Evolutionary conservation across 1,139 yeast genomes (phyloP).

Genomic region (Yarrowia galli): DNA sequence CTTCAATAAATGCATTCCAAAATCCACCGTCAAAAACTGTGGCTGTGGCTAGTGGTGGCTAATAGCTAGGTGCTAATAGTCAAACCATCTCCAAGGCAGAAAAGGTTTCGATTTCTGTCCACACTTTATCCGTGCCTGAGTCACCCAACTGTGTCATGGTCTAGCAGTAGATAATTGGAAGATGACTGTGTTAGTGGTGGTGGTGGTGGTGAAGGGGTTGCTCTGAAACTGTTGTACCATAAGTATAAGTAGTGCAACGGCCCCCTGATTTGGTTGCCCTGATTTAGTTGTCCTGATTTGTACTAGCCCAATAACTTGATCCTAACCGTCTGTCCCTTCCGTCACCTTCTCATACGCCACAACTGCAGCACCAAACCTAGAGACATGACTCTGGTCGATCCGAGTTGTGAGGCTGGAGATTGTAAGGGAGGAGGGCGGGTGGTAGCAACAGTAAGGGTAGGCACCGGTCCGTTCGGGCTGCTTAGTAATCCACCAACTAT

Average conservation of each 20-base stretch:
- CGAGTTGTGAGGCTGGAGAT: not conserved
- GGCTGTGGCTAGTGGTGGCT: conserved; percentile 36
- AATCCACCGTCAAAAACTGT: not conserved
- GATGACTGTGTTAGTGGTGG: conserved; percentile 13
- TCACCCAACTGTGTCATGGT: not conserved
- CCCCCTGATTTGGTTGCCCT: too few species aligned
- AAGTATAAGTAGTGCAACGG: too few species aligned
- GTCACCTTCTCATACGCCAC: not conserved
- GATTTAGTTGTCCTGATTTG: too few species aligned
- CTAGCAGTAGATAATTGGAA: not conserved
- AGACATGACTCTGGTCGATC: conserved; percentile 30
- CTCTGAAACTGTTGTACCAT: too few species aligned
- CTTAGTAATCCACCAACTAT: not conserved
- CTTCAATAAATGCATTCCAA: too few species aligned
- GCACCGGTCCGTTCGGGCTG: not conserved
- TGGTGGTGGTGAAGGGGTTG: not conserved
- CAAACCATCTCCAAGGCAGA: conserved; percentile 17
- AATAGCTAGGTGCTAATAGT: not conserved
- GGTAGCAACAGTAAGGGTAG: too few species aligned
- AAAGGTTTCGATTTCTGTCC: conserved; percentile 3
- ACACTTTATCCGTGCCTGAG: conserved; percentile 5
- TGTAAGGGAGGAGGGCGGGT: not conserved
- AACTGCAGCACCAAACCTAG: conserved; percentile 1
- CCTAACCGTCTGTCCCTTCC: too few species aligned
- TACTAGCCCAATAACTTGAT: too few species aligned